These are phyloP conservation scores for Aspergillus ostianus DNA, from an alignment of 495 filamentous ascomycete genomes.

Conservation along the genomic window DNA sequence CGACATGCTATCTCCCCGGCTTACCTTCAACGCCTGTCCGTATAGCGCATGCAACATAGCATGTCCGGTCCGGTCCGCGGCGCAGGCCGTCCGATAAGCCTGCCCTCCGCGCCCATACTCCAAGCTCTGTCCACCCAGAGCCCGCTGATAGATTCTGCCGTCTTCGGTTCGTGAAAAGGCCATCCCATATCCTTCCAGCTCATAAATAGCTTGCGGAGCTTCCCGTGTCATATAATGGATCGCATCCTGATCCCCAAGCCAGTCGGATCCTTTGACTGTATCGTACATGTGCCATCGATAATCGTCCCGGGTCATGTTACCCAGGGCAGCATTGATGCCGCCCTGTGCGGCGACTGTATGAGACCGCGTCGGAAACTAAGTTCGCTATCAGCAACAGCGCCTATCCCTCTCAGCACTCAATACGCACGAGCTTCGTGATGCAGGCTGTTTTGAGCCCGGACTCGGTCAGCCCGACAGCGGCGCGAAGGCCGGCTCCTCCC, in stretches of 20 bases:
- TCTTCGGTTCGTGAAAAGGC: slow-evolving; percentile 97
- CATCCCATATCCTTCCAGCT: slow-evolving; percentile 96
- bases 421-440: slow-evolving; percentile 75
- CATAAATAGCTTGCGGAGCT: slow-evolving; percentile 85
- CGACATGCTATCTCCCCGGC: background rate
- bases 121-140: slow-evolving; percentile 94
- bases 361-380: slow-evolving; percentile 78
- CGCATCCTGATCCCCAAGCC: slow-evolving; percentile 97
- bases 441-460: slow-evolving; percentile 98
- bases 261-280: slow-evolving; percentile 97
- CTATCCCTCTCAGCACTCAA: background rate
- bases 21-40: slow-evolving; percentile 78
- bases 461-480: slow-evolving; percentile 94
- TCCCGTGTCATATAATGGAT: slow-evolving; percentile 99
- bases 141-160: slow-evolving; percentile 96
- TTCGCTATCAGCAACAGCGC: background rate
- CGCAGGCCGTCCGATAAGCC: slow-evolving; percentile 93
- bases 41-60: slow-evolving; percentile 96
- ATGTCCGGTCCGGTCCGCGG: slow-evolving; percentile 93
- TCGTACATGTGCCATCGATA: slow-evolving; percentile 99
- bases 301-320: slow-evolving; percentile 91
- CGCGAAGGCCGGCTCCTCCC: slow-evolving; percentile 89
- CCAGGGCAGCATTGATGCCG: slow-evolving; percentile 69
- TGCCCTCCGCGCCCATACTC: slow-evolving; percentile 94
- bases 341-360: slow-evolving; percentile 97